phyloP scores from a whole-genome alignment of 108 stramenopile genomes.

The Epithemia pelagica region DNA sequence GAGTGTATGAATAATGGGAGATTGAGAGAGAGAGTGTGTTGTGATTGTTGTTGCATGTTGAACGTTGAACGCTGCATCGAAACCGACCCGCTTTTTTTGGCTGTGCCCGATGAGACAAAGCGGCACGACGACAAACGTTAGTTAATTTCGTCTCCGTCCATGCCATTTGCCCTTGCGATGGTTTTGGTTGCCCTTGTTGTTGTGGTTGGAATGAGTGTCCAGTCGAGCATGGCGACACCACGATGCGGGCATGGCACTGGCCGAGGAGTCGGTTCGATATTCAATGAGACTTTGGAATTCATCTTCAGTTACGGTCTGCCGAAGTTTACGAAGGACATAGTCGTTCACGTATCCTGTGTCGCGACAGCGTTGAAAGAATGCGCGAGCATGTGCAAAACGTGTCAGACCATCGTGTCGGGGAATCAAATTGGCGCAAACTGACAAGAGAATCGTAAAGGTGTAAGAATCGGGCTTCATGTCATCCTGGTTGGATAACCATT shows the following conservation, averaged over 20 bases:
- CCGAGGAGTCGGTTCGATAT: constrained; percentile 42
- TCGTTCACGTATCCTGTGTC: constrained; percentile 79
- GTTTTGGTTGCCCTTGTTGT: constrained; percentile 5
- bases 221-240: constrained; percentile 56
- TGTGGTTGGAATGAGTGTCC: constrained; percentile 3
- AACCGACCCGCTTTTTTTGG: no score
- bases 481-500: constrained; percentile 56
- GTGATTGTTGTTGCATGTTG: background rate
- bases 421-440: constrained; percentile 79
- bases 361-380: constrained; percentile 71
- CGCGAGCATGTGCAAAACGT: constrained; percentile 55
- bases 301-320: constrained; percentile 63
- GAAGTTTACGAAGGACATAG: constrained; percentile 80
- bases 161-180: constrained; percentile 3
- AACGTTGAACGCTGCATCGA: background rate
- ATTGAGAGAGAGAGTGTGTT: no score
- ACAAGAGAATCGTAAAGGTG: constrained; percentile 83
- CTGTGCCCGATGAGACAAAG: background rate
- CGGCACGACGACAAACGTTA: background rate
- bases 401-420: constrained; percentile 49
- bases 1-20: background rate
- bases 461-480: constrained; percentile 83
- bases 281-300: constrained; percentile 67
- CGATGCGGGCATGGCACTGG: constrained; percentile 42
- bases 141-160: background rate